Percentiles rank a stretch among this genome's conserved stretches.
These are phyloP conservation scores for Candida qinlingensis DNA, from an alignment of 805 yeast genomes.

Conservation along the genomic window DNA sequence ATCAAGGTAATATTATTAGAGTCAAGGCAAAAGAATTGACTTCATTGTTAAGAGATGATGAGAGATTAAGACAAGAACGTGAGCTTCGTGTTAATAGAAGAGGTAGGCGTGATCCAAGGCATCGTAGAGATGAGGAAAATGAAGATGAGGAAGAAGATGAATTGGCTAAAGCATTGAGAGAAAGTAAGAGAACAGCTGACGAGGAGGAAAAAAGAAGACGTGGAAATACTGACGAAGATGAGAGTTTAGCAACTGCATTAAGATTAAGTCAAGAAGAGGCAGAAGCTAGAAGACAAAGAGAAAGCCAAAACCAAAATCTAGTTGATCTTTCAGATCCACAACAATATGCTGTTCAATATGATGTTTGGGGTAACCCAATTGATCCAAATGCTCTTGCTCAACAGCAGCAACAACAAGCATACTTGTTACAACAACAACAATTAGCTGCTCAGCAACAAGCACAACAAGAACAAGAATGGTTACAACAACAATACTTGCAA, in stretches of 20 bases:
- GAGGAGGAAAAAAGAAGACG: conserved; percentile 67
- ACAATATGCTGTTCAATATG: conserved; percentile 20
- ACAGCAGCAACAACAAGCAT: conserved; percentile 19
- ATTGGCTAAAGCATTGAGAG: conserved; percentile 72
- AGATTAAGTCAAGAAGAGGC: conserved; percentile 74
- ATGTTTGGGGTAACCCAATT: conserved; percentile 27
- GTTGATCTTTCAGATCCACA: conserved; percentile 47
- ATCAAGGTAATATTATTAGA: conserved; percentile 84
- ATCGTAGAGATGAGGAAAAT: conserved; percentile 22
- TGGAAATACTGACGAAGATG: conserved; percentile 32
- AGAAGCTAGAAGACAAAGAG: conserved; percentile 49
- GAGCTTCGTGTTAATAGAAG: conserved; percentile 34
- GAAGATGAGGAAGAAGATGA: conserved; percentile 63
- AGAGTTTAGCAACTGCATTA: conserved; percentile 62
- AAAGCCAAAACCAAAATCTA: conserved; percentile 40
- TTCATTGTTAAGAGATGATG: conserved; percentile 73
- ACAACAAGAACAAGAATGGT: conserved; percentile 25
- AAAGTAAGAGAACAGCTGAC: conserved; percentile 75
- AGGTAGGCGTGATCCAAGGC: conserved; percentile 30
- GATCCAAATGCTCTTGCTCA: conserved; percentile 17
- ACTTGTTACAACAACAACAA: conserved; percentile 28
- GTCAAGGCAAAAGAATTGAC: conserved; percentile 89
- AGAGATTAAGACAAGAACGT: conserved; percentile 69
- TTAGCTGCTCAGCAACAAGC: conserved; percentile 46
- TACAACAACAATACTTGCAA: conserved; percentile 32